phyloP scores from a whole-genome alignment of 2,329 filamentous ascomycete genomes.

The Aspergillus sp. region DNA sequence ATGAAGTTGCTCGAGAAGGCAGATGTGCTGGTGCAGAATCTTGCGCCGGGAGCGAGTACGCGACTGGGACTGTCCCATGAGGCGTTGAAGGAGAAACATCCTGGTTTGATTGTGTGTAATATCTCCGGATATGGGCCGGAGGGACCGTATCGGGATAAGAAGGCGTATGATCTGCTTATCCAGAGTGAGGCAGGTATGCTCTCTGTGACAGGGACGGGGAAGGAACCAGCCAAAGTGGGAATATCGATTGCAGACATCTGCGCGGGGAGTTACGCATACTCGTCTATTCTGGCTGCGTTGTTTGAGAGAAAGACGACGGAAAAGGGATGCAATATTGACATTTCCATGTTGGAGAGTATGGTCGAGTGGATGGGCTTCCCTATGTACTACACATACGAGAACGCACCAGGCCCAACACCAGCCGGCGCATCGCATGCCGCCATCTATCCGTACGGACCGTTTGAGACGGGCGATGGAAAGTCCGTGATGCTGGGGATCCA shows the following conservation, averaged over 20 bases:
- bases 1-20: constrained; percentile 41
- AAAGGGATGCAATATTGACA: constrained; percentile 47
- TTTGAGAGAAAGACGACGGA: constrained; percentile 47
- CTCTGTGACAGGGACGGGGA: constrained; percentile 45
- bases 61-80: constrained; percentile 47
- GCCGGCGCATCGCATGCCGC: constrained; percentile 51
- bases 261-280: constrained; percentile 50
- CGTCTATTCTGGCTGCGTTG: constrained; percentile 48
- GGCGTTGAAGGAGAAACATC: constrained; percentile 37
- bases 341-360: constrained; percentile 57
- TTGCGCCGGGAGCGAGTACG: constrained; percentile 47
- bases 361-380: constrained; percentile 57
- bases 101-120: constrained; percentile 49
- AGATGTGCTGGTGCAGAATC: constrained; percentile 52
- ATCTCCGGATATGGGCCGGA: constrained; percentile 51
- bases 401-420: constrained; percentile 38
- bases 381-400: constrained; percentile 50
- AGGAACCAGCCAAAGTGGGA: constrained; percentile 47
- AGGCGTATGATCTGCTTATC: constrained; percentile 53
- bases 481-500: constrained; percentile 55
- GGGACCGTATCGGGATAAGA: constrained; percentile 51
- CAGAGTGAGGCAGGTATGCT: constrained; percentile 53
- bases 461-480: constrained; percentile 44
- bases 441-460: constrained; percentile 56
- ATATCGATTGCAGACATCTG: constrained; percentile 54